A percentile compares a stretch with the other conserved stretches of the same genome.
Evolutionary conservation across 2,329 filamentous ascomycete genomes (phyloP).

Genomic region (Clonostachys sp.): DNA sequence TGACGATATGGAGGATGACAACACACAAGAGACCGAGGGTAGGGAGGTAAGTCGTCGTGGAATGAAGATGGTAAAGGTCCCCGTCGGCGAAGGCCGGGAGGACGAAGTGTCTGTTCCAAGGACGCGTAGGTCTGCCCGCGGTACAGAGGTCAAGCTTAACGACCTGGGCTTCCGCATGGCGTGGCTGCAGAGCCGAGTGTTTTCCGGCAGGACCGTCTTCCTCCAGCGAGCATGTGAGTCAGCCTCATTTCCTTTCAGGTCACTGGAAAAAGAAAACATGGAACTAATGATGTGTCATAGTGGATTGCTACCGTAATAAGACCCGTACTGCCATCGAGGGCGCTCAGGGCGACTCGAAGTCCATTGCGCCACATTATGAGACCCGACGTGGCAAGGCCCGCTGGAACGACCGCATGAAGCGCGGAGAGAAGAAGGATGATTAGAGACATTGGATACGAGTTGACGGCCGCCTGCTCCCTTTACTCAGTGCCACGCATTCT

Average conservation of each 20-base stretch:
- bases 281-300: constrained; percentile 35
- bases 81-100: constrained; percentile 64
- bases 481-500: neutral
- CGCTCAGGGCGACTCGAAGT: constrained; percentile 68
- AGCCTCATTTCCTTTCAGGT: neutral
- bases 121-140: constrained; percentile 63
- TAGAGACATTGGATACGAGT: constrained; percentile 12
- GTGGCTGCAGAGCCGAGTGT: constrained; percentile 91
- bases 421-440: constrained; percentile 18
- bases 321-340: constrained; percentile 78
- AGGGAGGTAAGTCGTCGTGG: constrained; percentile 29
- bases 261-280: neutral
- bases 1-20: constrained; percentile 56
- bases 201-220: constrained; percentile 81
- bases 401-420: constrained; percentile 57
- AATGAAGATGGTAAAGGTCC: constrained; percentile 52
- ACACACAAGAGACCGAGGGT: constrained; percentile 45
- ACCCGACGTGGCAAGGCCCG: constrained; percentile 79
- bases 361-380: constrained; percentile 81
- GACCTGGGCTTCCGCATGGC: constrained; percentile 93
- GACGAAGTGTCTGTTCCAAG: constrained; percentile 71
- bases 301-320: constrained; percentile 93
- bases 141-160: constrained; percentile 85
- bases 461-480: neutral
- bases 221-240: constrained; percentile 85